Conservation (phyloP, 2,329 filamentous ascomycete genomes). For the Botryosphaeria agaves region DNA sequence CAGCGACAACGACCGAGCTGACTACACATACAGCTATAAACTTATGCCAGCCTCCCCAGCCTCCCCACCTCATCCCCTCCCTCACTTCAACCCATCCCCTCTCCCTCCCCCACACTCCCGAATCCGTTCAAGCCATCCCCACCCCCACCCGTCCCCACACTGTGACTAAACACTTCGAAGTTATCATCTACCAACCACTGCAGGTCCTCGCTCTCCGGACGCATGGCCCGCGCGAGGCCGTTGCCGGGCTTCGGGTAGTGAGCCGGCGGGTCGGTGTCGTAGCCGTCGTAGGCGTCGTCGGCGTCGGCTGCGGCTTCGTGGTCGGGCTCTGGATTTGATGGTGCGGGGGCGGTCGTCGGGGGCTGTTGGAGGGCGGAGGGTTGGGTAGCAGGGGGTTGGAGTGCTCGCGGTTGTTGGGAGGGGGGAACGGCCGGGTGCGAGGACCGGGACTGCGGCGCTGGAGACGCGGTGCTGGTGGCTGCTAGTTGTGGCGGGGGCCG, state of each 20-base stretch:
- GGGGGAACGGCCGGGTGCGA: too few species aligned
- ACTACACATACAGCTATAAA: too few species aligned
- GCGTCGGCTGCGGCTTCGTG: constrained; percentile 14
- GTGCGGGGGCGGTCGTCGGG: constrained; percentile 5
- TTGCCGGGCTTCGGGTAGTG: constrained; percentile 47
- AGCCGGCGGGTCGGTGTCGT: constrained; percentile 33
- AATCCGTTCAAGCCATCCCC: too few species aligned
- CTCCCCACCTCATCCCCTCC: too few species aligned
- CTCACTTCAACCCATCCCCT: too few species aligned
- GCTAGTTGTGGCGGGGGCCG: too few species aligned
- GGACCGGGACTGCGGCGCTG: too few species aligned
- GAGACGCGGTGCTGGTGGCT: too few species aligned
- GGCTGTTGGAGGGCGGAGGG: constrained; percentile 2
- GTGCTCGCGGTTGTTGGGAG: too few species aligned
- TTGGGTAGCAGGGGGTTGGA: constrained; percentile 7
- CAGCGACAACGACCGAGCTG: too few species aligned
- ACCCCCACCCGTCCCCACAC: background rate
- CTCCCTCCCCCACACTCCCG: too few species aligned
- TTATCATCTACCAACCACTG: constrained; percentile 45
- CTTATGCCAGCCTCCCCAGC: too few species aligned
- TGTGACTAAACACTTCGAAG: constrained; percentile 39
- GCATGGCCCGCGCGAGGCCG: constrained; percentile 35
- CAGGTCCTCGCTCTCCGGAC: constrained; percentile 39
- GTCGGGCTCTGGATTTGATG: background rate
- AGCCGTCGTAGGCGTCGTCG: constrained; percentile 35